These are phyloP conservation scores for Discostella pseudostelligera DNA, from an alignment of 108 stramenopile genomes.

Conservation along the genomic window DNA sequence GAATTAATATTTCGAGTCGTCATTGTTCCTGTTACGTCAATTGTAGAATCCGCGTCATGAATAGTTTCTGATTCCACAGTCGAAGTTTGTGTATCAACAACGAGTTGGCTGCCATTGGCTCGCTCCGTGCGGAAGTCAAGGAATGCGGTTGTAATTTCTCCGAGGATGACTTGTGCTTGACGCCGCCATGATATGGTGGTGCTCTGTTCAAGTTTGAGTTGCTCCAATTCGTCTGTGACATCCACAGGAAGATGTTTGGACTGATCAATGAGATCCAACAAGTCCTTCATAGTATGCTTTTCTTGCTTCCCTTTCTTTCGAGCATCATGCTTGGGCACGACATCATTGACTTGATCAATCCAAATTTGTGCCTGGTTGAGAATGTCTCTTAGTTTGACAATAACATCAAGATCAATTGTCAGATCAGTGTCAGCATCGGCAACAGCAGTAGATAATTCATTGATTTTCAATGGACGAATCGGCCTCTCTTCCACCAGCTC, in stretches of 20 bases:
- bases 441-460: conserved; percentile 45
- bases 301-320: conserved; percentile 36
- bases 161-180: conserved; percentile 42
- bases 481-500: neutral
- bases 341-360: conserved; percentile 44
- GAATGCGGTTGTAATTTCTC: conserved; percentile 57
- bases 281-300: conserved; percentile 42
- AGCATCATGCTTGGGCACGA: conserved; percentile 49
- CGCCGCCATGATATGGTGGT: conserved; percentile 51
- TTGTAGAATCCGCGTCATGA: neutral
- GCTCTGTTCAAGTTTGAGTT: conserved; percentile 48
- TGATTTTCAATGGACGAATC: conserved; percentile 19
- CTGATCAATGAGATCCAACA: conserved; percentile 57
- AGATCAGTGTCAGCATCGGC: conserved; percentile 55
- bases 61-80: neutral
- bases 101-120: conserved; percentile 4
- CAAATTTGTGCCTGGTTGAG: conserved; percentile 46
- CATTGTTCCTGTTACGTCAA: conserved; percentile 12
- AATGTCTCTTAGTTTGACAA: conserved; percentile 48
- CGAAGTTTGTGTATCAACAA: conserved; percentile 1
- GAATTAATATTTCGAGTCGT: conserved; percentile 17
- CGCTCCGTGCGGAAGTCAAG: conserved; percentile 38
- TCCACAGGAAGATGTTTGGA: conserved; percentile 54
- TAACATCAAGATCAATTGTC: conserved; percentile 69
- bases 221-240: conserved; percentile 46